A percentile compares a stretch with the other conserved stretches of the same genome.
phyloP scores from a whole-genome alignment of 306 rosid genomes.

The Echinosophora koreensis region DNA sequence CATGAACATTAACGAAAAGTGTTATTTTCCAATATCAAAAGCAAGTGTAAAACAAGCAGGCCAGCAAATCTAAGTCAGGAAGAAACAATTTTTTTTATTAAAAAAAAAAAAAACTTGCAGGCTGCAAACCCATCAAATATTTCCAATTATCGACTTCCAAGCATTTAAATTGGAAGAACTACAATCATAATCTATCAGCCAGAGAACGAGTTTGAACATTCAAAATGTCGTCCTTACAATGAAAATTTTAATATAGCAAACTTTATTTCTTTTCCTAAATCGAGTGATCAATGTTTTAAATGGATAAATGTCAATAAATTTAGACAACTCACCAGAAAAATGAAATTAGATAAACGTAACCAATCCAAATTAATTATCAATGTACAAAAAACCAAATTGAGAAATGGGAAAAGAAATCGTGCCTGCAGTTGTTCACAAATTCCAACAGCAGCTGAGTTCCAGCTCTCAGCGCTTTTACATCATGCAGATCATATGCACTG shows the following conservation, averaged over 20 bases:
- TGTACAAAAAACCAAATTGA: background rate
- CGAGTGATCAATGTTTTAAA: background rate
- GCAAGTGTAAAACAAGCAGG: conserved; percentile 37
- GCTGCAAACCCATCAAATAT: conserved; percentile 10
- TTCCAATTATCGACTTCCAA: conserved; percentile 11
- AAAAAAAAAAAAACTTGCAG: background rate
- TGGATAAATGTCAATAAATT: conserved; percentile 31
- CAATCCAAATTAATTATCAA: conserved; percentile 13
- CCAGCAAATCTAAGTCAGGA: background rate
- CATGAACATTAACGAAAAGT: conserved; percentile 39
- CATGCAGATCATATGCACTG: conserved; percentile 65
- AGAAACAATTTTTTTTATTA: conserved; percentile 11
- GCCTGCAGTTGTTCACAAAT: conserved; percentile 77
- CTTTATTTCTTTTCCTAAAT: conserved; percentile 1
- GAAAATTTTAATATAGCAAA: conserved; percentile 5
- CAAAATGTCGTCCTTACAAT: conserved; percentile 18
- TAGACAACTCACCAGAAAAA: conserved; percentile 12
- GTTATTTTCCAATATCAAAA: conserved; percentile 19
- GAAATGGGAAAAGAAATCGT: conserved; percentile 32
- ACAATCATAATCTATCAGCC: conserved; percentile 16
- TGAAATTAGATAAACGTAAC: background rate
- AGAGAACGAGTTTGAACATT: conserved; percentile 7
- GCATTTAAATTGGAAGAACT: conserved; percentile 15
- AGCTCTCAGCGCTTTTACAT: conserved; percentile 62
- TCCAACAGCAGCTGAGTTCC: conserved; percentile 70